Conservation (phyloP, 116 monocot species). For the Papilionanthe hybrid region DNA sequence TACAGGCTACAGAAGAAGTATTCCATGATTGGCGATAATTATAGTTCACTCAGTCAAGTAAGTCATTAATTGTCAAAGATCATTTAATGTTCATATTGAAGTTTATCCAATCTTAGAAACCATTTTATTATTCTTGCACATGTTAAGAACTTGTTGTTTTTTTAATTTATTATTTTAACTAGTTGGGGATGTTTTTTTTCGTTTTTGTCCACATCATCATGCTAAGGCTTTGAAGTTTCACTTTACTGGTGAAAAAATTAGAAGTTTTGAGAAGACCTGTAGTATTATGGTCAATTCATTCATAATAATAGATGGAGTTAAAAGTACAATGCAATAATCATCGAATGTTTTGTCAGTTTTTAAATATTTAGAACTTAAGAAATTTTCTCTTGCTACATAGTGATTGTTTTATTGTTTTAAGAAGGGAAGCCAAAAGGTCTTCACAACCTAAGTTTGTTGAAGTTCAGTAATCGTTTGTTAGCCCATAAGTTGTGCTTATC, state of each 20-base stretch:
- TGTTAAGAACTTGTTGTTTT: neutral
- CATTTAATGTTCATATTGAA: neutral
- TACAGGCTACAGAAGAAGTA: conserved; percentile 35
- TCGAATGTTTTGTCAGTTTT: too few relatives aligned
- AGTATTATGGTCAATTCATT: neutral
- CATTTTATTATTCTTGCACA: neutral
- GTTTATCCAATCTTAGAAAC: neutral
- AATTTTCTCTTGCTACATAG: too few relatives aligned
- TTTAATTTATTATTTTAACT: neutral
- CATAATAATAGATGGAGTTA: neutral
- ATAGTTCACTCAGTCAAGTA: conserved; percentile 46
- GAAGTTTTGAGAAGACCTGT: neutral
- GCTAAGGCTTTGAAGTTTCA: too few relatives aligned
- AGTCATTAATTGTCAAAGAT: neutral
- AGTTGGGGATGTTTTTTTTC: neutral
- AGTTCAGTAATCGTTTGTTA: too few relatives aligned
- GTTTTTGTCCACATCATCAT: too few relatives aligned
- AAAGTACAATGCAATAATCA: neutral
- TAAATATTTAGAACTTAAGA: too few relatives aligned
- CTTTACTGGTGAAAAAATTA: too few relatives aligned
- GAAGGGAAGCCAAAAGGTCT: too few relatives aligned
- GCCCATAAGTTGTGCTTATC: too few relatives aligned
- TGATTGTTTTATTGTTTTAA: too few relatives aligned
- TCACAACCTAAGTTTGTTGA: too few relatives aligned
- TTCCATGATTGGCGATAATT: conserved; percentile 49